Evolutionary conservation across 148 eudicot genomes (phyloP).

Genomic region (Nepenthes gracilis): DNA sequence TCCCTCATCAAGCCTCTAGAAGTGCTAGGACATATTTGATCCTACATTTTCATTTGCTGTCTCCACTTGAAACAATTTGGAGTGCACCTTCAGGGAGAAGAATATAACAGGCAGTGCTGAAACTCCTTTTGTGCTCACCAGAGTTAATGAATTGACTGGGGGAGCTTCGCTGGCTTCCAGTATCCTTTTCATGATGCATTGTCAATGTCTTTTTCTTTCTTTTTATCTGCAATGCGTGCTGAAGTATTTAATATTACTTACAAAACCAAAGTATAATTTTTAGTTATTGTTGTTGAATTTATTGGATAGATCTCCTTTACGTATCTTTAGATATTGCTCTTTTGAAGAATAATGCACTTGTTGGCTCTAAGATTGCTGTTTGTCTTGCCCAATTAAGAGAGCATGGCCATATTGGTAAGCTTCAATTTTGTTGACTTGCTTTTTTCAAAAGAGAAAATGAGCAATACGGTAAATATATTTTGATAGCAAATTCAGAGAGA

Average conservation of each 20-base stretch:
- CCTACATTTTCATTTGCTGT: neutral
- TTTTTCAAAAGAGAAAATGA: too few relatives aligned
- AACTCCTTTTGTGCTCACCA: constrained; percentile 90
- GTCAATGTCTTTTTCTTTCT: neutral
- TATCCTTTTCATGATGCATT: constrained; percentile 40
- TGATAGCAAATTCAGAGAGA: too few relatives aligned
- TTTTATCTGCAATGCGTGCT: neutral
- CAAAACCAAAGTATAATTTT: neutral
- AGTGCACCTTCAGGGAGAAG: constrained; percentile 47
- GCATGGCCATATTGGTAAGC: constrained; percentile 21
- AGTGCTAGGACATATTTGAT: neutral
- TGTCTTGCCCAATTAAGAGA: constrained; percentile 42
- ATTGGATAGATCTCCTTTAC: constrained; percentile 24
- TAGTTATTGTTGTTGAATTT: neutral
- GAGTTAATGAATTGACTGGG: constrained; percentile 86
- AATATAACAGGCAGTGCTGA: constrained; percentile 80
- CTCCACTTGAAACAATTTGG: neutral
- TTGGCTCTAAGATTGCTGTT: constrained; percentile 69
- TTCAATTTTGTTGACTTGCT: neutral
- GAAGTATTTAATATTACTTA: neutral
- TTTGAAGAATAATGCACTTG: constrained; percentile 70
- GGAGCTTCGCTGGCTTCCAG: constrained; percentile 95
- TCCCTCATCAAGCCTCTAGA: constrained; percentile 1
- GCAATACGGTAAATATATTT: too few relatives aligned
- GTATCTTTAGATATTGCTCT: constrained; percentile 56